Percentiles rank a stretch among this genome's conserved stretches.
These are phyloP conservation scores for Acacia concinna DNA, from an alignment of 331 rosid species.

Conservation along the genomic window DNA sequence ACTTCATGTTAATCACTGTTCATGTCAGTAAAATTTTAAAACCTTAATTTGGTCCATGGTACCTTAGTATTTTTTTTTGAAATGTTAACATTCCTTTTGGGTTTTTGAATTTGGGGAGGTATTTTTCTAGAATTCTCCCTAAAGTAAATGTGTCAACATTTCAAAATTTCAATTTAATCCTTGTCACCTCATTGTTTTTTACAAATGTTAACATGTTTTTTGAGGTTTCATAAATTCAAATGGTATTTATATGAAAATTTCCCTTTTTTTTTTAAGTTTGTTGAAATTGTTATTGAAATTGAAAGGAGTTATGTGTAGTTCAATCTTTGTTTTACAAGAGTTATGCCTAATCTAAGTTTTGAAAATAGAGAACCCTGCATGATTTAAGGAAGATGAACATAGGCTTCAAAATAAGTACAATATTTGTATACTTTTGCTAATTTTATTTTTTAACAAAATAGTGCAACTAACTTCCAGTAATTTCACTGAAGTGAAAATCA, in stretches of 20 bases:
- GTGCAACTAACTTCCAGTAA: not conserved
- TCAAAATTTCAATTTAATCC: not conserved
- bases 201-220: too few relatives aligned
- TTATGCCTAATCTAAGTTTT: not conserved
- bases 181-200: not conserved
- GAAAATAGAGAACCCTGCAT: not conserved
- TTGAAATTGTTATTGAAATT: not conserved
- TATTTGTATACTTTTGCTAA: not conserved
- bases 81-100: too few relatives aligned
- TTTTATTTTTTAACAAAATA: not conserved
- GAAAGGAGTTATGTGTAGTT: not conserved
- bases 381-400: not conserved
- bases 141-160: too few relatives aligned
- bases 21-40: too few relatives aligned
- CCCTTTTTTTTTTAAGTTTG: too few relatives aligned
- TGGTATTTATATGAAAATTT: too few relatives aligned
- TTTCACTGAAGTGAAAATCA: not conserved
- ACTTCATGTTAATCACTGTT: too few relatives aligned
- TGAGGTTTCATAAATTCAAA: too few relatives aligned
- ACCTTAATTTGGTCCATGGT: too few relatives aligned
- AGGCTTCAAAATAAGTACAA: not conserved
- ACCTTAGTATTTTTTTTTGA: too few relatives aligned
- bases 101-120: too few relatives aligned
- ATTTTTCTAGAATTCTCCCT: too few relatives aligned
- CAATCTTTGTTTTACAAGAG: not conserved